These are phyloP conservation scores for Rhinocladiella similis DNA, from an alignment of 2,329 filamentous ascomycete genomes.

Conservation along the genomic window DNA sequence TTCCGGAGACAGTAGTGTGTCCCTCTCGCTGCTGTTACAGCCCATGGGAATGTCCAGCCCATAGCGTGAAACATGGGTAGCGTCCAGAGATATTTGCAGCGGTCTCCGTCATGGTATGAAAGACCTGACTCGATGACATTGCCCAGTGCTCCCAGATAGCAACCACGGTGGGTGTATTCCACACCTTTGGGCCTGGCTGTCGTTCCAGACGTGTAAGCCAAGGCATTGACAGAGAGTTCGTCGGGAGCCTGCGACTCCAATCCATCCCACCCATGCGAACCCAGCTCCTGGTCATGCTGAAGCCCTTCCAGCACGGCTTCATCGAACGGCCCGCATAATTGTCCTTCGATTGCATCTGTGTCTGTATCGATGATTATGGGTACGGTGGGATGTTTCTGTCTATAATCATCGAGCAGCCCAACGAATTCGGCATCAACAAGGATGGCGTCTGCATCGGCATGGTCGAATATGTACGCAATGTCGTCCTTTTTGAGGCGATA, in stretches of 20 bases:
- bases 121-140: constrained; percentile 89
- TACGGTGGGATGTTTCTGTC: constrained; percentile 60
- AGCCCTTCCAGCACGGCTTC: constrained; percentile 80
- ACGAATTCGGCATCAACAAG: constrained; percentile 83
- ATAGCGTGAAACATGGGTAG: constrained; percentile 79
- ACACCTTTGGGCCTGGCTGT: constrained; percentile 92
- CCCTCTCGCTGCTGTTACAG: constrained; percentile 88
- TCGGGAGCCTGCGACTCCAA: constrained; percentile 68
- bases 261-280: constrained; percentile 71
- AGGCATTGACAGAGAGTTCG: constrained; percentile 79
- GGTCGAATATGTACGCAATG: constrained; percentile 85
- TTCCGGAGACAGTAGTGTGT: constrained; percentile 93
- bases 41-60: constrained; percentile 87
- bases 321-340: constrained; percentile 77
- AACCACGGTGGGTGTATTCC: constrained; percentile 83
- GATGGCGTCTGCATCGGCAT: constrained; percentile 81
- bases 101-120: constrained; percentile 62
- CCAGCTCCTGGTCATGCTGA: constrained; percentile 66
- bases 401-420: constrained; percentile 67
- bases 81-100: constrained; percentile 87
- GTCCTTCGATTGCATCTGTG: constrained; percentile 73
- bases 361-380: constrained; percentile 81
- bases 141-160: constrained; percentile 78
- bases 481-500: constrained; percentile 80
- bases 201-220: constrained; percentile 93